These are phyloP conservation scores for Ormosia emarginata DNA, from an alignment of 306 rosid genomes.

Conservation along the genomic window DNA sequence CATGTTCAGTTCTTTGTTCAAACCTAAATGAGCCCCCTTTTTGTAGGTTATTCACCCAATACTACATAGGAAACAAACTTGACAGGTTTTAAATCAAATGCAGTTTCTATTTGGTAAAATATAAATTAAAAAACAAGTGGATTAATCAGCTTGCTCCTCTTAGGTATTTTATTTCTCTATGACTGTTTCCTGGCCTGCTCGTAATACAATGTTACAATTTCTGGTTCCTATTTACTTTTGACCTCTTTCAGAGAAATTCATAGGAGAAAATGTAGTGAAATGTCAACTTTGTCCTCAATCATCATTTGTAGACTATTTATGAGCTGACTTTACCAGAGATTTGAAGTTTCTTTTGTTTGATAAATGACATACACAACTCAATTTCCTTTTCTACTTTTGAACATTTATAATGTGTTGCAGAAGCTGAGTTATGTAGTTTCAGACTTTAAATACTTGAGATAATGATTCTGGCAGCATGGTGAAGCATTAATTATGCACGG, in stretches of 20 bases:
- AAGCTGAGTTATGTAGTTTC: not conserved
- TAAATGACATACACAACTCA: not conserved
- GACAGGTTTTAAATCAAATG: not conserved
- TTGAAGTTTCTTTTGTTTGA: too few relatives aligned
- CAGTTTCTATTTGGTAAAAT: constrained; percentile 1
- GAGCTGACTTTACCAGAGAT: not conserved
- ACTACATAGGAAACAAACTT: not conserved
- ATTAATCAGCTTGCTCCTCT: not conserved
- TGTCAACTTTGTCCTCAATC: not conserved
- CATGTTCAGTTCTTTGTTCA: not conserved
- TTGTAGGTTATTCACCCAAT: not conserved
- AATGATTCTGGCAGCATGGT: not conserved
- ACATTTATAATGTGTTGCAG: not conserved
- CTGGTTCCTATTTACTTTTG: not conserved
- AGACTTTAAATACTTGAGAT: not conserved
- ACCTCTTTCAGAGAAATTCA: not conserved
- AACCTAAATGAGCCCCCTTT: not conserved
- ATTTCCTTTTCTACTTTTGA: not conserved
- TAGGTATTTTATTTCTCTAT: not conserved
- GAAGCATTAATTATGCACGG: not conserved
- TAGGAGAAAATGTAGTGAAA: not conserved
- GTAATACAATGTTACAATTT: not conserved
- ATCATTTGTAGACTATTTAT: not conserved
- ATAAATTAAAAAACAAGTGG: not conserved
- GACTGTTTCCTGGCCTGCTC: not conserved